Conservation (phyloP, 805 yeast genomes). For the Kodamaea fukazawae region DNA sequence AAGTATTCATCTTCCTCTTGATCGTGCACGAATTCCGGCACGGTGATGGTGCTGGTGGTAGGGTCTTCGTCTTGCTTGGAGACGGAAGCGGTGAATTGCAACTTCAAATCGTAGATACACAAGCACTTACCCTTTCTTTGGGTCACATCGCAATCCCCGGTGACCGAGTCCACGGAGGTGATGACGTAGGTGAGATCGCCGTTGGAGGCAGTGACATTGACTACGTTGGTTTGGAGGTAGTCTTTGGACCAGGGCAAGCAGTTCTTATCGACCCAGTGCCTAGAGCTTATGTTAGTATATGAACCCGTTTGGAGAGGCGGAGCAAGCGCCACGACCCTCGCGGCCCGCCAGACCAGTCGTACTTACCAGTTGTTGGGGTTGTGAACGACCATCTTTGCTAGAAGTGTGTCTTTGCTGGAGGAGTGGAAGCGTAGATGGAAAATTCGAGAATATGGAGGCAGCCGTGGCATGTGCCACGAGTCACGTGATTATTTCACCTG, state of each 20-base stretch:
- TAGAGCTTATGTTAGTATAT: slow-evolving; percentile 22
- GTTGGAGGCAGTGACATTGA: slow-evolving; percentile 24
- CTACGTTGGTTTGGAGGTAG: slow-evolving; percentile 44
- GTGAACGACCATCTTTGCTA: slow-evolving; percentile 61
- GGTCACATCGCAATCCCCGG: slow-evolving; percentile 79
- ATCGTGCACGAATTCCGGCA: slow-evolving; percentile 77
- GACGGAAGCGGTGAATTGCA: slow-evolving; percentile 44
- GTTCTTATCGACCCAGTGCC: slow-evolving; percentile 74
- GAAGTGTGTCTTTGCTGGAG: slow-evolving; percentile 3
- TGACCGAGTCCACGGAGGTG: slow-evolving; percentile 39
- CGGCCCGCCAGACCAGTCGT: too few species aligned
- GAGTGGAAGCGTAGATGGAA: too few species aligned
- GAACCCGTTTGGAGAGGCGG: too few species aligned
- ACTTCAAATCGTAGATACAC: slow-evolving; percentile 66
- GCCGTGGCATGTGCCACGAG: too few species aligned
- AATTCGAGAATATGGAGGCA: slow-evolving; percentile 2
- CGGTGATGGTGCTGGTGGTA: slow-evolving; percentile 41
- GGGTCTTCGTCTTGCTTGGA: slow-evolving; percentile 39
- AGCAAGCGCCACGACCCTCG: too few species aligned
- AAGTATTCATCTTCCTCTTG: slow-evolving; percentile 65
- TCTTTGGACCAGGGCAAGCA: slow-evolving; percentile 62
- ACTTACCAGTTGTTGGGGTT: slow-evolving; percentile 69
- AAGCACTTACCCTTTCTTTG: slow-evolving; percentile 80
- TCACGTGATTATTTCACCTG: too few species aligned
- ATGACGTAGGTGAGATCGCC: slow-evolving; percentile 26